Evolutionary conservation across 805 yeast genomes (phyloP).

Genomic region (Yamadazyma akitaensis): DNA sequence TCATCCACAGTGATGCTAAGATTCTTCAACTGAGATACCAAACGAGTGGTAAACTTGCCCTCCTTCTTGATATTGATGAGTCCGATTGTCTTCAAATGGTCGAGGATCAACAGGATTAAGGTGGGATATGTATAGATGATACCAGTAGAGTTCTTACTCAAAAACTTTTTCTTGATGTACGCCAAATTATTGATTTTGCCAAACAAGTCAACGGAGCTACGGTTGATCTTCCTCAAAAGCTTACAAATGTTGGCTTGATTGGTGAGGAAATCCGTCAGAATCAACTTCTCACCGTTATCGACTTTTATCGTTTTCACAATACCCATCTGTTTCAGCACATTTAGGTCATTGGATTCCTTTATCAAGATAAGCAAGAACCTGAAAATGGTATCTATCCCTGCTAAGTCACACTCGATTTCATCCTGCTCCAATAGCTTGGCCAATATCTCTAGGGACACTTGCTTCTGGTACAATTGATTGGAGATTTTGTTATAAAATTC

Average conservation of each 20-base stretch:
- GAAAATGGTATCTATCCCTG: constrained; percentile 58
- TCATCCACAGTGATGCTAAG: constrained; percentile 69
- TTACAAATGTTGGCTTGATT: constrained; percentile 67
- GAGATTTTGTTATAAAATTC: constrained; percentile 52
- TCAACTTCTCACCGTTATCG: constrained; percentile 24
- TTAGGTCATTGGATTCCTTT: constrained; percentile 27
- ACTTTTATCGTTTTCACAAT: constrained; percentile 30
- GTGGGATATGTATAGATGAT: constrained; percentile 74
- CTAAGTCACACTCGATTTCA: constrained; percentile 35
- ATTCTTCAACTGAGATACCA: constrained; percentile 66
- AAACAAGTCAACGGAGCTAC: constrained; percentile 34
- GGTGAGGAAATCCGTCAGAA: constrained; percentile 36
- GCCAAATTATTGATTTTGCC: constrained; percentile 30
- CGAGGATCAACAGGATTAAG: constrained; percentile 58
- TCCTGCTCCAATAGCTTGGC: constrained; percentile 45
- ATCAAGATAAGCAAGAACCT: constrained; percentile 57
- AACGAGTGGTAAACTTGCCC: constrained; percentile 21
- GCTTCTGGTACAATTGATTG: constrained; percentile 48
- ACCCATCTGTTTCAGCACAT: constrained; percentile 40
- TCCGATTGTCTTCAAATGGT: constrained; percentile 50
- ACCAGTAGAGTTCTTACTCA: constrained; percentile 53
- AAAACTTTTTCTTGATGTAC: constrained; percentile 39
- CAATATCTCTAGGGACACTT: constrained; percentile 59
- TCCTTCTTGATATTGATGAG: constrained; percentile 28
- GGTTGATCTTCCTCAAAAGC: constrained; percentile 59